phyloP scores from a whole-genome alignment of 163 green algal genomes.

The Prototheca wickerhamii region DNA sequence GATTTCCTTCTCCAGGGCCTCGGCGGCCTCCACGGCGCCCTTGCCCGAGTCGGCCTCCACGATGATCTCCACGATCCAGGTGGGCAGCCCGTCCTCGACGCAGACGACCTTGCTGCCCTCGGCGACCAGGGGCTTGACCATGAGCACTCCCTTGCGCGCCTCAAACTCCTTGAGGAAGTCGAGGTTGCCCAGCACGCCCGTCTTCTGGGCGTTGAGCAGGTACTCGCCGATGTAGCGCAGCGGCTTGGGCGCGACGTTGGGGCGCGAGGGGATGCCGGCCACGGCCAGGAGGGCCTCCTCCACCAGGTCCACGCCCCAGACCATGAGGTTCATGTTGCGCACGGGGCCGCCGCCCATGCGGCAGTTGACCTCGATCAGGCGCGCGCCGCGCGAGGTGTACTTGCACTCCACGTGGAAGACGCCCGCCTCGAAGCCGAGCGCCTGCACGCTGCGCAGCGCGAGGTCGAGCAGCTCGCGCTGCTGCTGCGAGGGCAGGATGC shows the following conservation, averaged over 20 bases:
- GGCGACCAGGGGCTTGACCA: constrained; percentile 52
- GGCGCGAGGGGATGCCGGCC: constrained; percentile 70
- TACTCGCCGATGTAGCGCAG: constrained; percentile 75
- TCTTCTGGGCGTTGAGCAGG: constrained; percentile 70
- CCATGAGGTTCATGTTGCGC: constrained; percentile 73
- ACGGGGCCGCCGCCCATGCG: constrained; percentile 84
- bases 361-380: constrained; percentile 92
- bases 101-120: constrained; percentile 50
- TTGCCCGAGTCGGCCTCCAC: constrained; percentile 53
- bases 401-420: constrained; percentile 88
- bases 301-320: constrained; percentile 88
- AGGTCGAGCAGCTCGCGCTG: constrained; percentile 66
- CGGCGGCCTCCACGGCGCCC: constrained; percentile 50
- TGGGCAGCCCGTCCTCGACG: constrained; percentile 77
- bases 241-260: constrained; percentile 51
- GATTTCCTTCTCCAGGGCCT: constrained; percentile 4
- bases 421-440: constrained; percentile 39
- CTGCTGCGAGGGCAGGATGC: constrained; percentile 47
- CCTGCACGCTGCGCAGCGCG: constrained; percentile 42
- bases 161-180: constrained; percentile 48
- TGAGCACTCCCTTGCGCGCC: constrained; percentile 55
- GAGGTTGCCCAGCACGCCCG: constrained; percentile 38
- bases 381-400: constrained; percentile 64
- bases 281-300: constrained; percentile 72
- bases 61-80: constrained; percentile 81